phyloP scores from a whole-genome alignment of 2,329 filamentous ascomycete species.

The Ophiobolus disseminans region DNA sequence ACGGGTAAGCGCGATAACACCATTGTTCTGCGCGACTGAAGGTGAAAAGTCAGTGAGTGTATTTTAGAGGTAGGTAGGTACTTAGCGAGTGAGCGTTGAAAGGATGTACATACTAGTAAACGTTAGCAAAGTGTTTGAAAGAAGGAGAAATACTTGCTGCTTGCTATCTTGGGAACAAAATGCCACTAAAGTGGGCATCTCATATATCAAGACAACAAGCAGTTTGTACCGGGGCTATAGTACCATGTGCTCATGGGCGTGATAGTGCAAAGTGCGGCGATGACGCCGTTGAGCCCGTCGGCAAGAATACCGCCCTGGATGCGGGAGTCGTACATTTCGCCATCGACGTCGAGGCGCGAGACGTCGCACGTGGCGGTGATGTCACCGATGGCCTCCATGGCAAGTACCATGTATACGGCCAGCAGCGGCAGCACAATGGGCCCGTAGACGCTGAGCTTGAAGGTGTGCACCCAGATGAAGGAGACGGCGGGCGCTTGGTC shows the following conservation, averaged over 20 bases:
- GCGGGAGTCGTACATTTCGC: constrained; percentile 73
- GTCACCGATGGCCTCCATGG: constrained; percentile 81
- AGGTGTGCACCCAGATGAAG: constrained; percentile 82
- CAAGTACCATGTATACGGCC: constrained; percentile 69
- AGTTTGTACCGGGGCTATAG: constrained; percentile 78
- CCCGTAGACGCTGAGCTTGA: constrained; percentile 73
- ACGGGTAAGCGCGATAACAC: constrained; percentile 73
- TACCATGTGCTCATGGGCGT: constrained; percentile 82
- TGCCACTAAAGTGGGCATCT: too few relatives aligned
- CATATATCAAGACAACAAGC: too few relatives aligned
- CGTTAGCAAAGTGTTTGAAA: too few relatives aligned
- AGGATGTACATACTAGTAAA: too few relatives aligned
- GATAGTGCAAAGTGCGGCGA: constrained; percentile 79
- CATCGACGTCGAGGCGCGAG: constrained; percentile 75
- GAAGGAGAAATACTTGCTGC: too few relatives aligned
- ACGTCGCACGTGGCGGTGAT: constrained; percentile 85
- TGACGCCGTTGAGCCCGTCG: constrained; percentile 76
- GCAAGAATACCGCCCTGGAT: constrained; percentile 82
- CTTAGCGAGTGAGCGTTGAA: too few relatives aligned
- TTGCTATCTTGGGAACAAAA: too few relatives aligned
- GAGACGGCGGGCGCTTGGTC: constrained; percentile 72
- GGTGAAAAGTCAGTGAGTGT: too few relatives aligned
- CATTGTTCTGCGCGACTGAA: constrained; percentile 21
- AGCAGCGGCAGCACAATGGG: constrained; percentile 76
- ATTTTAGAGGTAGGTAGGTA: too few relatives aligned